Conservation (phyloP, 345 rosid genomes). For the Gossypium mustelinum region DNA sequence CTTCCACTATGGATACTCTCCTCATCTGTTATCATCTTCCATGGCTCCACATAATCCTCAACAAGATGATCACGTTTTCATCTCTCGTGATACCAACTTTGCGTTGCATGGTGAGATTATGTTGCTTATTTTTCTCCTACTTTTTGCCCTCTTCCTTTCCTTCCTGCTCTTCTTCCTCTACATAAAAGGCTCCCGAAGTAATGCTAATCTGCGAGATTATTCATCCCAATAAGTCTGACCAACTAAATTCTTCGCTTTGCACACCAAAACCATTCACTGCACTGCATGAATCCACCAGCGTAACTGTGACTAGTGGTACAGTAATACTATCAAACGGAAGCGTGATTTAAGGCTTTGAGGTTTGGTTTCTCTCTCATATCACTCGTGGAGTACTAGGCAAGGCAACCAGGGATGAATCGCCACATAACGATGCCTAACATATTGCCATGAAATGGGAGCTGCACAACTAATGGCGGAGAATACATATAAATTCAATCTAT, state of each 20-base stretch:
- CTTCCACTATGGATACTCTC: neutral
- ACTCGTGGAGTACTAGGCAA: too few relatives aligned
- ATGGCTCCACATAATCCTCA: neutral
- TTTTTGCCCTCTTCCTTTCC: slow-evolving; percentile 29
- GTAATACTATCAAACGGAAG: too few relatives aligned
- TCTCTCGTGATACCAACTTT: slow-evolving; percentile 38
- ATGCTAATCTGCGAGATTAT: neutral
- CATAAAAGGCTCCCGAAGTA: slow-evolving; percentile 8
- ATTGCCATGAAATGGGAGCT: too few relatives aligned
- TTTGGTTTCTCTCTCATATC: too few relatives aligned
- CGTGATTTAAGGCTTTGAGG: too few relatives aligned
- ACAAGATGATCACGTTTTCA: slow-evolving; percentile 17
- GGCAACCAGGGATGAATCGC: too few relatives aligned
- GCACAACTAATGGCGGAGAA: too few relatives aligned
- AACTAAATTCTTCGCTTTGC: neutral
- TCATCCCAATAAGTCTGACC: neutral
- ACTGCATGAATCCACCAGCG: neutral
- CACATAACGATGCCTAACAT: too few relatives aligned
- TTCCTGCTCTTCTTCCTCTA: slow-evolving; percentile 22
- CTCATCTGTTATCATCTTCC: neutral
- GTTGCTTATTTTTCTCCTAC: slow-evolving; percentile 36
- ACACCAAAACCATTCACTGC: neutral
- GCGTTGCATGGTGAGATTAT: slow-evolving; percentile 46
- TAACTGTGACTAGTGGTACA: neutral
- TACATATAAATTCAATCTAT: too few relatives aligned